phyloP scores from a whole-genome alignment of 768 basidiomycete genomes.

The Pisolithus marmoratus region DNA sequence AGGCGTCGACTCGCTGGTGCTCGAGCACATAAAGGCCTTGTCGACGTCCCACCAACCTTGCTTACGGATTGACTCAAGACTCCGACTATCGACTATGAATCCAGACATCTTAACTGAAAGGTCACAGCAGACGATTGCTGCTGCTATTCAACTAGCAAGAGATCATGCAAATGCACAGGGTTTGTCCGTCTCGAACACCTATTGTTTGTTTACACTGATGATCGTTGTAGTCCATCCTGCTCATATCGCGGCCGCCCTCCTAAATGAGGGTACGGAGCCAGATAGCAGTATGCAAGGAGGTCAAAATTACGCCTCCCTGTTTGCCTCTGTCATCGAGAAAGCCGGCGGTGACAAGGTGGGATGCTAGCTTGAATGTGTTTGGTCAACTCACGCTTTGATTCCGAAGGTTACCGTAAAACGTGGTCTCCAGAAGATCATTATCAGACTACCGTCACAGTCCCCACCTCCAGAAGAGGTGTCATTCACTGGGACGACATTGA shows the following conservation, averaged over 20 bases:
- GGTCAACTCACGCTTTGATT: background rate
- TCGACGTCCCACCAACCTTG: background rate
- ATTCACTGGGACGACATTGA: slow-evolving; percentile 48
- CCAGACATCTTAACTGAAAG: slow-evolving; percentile 81
- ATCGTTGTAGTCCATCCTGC: slow-evolving; percentile 61
- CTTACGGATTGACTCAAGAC: background rate
- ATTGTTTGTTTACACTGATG: background rate
- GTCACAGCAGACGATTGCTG: slow-evolving; percentile 60
- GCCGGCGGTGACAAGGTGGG: slow-evolving; percentile 80
- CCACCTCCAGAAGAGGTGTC: slow-evolving; percentile 82
- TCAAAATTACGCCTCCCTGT: slow-evolving; percentile 44
- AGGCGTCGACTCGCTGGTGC: no score
- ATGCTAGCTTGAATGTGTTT: background rate
- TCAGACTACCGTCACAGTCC: slow-evolving; percentile 75
- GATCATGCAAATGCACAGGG: slow-evolving; percentile 82
- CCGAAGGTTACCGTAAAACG: slow-evolving; percentile 56
- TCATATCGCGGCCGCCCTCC: slow-evolving; percentile 75
- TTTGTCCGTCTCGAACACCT: slow-evolving; percentile 22
- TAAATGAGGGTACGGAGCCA: slow-evolving; percentile 54
- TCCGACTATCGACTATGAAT: slow-evolving; percentile 30
- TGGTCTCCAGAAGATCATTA: slow-evolving; percentile 67
- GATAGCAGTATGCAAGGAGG: slow-evolving; percentile 33
- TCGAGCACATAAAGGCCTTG: background rate
- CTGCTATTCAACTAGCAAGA: slow-evolving; percentile 75
- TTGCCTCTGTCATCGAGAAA: slow-evolving; percentile 71